Percentiles rank a stretch among this genome's conserved stretches.
phyloP scores from a whole-genome alignment of 2,329 filamentous ascomycete genomes.

The Septoria petroselini region DNA sequence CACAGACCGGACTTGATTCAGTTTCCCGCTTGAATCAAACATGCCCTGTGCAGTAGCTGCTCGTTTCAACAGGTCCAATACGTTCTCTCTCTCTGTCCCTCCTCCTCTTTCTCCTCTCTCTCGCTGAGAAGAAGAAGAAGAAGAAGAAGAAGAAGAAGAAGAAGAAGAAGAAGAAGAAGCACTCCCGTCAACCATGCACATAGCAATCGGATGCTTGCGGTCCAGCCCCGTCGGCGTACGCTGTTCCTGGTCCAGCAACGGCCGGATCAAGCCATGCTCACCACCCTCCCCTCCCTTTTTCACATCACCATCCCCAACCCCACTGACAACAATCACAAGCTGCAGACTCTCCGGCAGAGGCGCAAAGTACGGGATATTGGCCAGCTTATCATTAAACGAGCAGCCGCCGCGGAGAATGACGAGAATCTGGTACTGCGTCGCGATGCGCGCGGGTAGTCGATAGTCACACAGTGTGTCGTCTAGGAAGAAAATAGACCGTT shows the following conservation, averaged over 20 bases:
- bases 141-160: too few species aligned
- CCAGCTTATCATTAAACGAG: conserved; percentile 77
- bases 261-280: conserved; percentile 51
- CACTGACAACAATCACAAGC: conserved; percentile 74
- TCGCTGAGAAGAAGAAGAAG: too few species aligned
- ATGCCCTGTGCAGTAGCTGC: conserved; percentile 45
- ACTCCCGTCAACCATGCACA: conserved; percentile 76
- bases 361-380: conserved; percentile 76
- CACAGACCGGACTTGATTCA: conserved; percentile 13
- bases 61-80: conserved; percentile 51
- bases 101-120: too few species aligned
- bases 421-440: conserved; percentile 67
- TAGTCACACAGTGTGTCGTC: conserved; percentile 64
- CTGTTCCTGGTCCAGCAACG: conserved; percentile 74
- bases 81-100: neutral
- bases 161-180: too few species aligned
- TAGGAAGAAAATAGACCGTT: conserved; percentile 59
- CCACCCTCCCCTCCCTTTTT: neutral
- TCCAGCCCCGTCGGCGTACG: conserved; percentile 65
- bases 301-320: conserved; percentile 45
- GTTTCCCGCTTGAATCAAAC: conserved; percentile 23
- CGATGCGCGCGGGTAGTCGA: conserved; percentile 52
- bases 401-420: conserved; percentile 80
- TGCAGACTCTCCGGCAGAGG: conserved; percentile 57
- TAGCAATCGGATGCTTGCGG: conserved; percentile 69